Percentiles rank a stretch among this genome's conserved stretches.
Evolutionary conservation across 2,329 filamentous ascomycete genomes (phyloP).

Genomic region (Cladorrhinum sp.): DNA sequence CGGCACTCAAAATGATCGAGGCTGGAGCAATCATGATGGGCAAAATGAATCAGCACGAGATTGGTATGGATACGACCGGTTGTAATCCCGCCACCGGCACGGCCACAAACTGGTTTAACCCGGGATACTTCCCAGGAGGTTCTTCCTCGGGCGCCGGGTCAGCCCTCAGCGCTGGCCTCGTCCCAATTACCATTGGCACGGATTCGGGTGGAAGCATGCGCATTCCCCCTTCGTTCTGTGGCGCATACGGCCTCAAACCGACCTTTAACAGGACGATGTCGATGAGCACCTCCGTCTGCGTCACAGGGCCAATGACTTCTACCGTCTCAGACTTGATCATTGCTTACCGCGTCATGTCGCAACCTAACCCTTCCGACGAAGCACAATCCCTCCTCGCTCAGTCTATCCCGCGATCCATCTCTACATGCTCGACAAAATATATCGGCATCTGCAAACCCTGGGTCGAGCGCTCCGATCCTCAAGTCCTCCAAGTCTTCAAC

Average conservation of each 20-base stretch:
- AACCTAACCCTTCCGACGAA: slow-evolving; percentile 63
- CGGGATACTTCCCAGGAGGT: slow-evolving; percentile 73
- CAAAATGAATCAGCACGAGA: slow-evolving; percentile 76
- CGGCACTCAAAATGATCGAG: slow-evolving; percentile 66
- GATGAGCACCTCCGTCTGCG: slow-evolving; percentile 53
- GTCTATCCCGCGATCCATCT: slow-evolving; percentile 43
- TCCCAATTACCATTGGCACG: slow-evolving; percentile 72
- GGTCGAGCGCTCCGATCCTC: slow-evolving; percentile 65
- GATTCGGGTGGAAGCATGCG: slow-evolving; percentile 73
- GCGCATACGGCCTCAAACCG: slow-evolving; percentile 77
- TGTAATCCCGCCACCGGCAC: slow-evolving; percentile 75
- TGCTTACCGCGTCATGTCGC: slow-evolving; percentile 77
- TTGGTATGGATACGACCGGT: slow-evolving; percentile 77
- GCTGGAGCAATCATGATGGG: slow-evolving; percentile 73
- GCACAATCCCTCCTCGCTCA: slow-evolving; percentile 62
- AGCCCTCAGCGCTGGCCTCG: slow-evolving; percentile 60
- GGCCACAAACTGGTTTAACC: slow-evolving; percentile 74
- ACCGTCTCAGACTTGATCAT: slow-evolving; percentile 75
- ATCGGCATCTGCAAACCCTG: slow-evolving; percentile 68
- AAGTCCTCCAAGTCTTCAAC: slow-evolving; percentile 61
- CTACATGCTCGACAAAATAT: slow-evolving; percentile 47
- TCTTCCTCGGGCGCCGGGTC: slow-evolving; percentile 38
- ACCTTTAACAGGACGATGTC: slow-evolving; percentile 67
- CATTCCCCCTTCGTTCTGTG: slow-evolving; percentile 72
- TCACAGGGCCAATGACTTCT: slow-evolving; percentile 72